Evolutionary conservation across 257 asterid genomes (phyloP).

Genomic region (Misopates orontium): DNA sequence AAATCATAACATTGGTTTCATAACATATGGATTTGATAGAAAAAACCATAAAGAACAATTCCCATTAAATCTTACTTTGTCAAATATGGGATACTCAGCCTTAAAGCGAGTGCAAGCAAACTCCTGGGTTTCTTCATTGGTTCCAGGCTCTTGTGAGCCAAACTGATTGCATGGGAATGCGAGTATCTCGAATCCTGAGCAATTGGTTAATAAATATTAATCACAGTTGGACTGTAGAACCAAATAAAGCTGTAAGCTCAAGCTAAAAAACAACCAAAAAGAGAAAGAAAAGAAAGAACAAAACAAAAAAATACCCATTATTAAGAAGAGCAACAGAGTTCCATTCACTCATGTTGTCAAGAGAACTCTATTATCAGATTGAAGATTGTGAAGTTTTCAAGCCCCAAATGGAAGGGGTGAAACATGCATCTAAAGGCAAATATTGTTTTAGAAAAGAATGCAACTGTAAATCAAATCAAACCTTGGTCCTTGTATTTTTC

Average conservation of each 20-base stretch:
- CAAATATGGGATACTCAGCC: conserved; percentile 88
- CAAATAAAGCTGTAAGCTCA: too few species aligned
- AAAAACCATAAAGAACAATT: too few species aligned
- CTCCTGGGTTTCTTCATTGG: conserved; percentile 70
- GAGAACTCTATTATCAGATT: too few species aligned
- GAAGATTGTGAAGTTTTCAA: too few species aligned
- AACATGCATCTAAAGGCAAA: background rate
- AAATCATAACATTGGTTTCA: too few species aligned
- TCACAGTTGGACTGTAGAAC: background rate
- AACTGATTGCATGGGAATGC: conserved; percentile 99
- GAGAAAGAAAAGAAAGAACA: too few species aligned
- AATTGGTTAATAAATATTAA: background rate
- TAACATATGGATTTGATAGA: too few species aligned
- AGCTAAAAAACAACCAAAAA: too few species aligned
- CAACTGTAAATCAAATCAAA: conserved; percentile 28
- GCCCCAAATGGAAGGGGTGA: too few species aligned
- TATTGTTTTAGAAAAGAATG: background rate
- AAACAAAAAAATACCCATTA: too few species aligned
- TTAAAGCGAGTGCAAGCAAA: conserved; percentile 89
- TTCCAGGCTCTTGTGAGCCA: conserved; percentile 91
- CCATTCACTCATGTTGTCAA: too few species aligned
- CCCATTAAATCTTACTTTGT: conserved; percentile 49
- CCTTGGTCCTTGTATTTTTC: conserved; percentile 80
- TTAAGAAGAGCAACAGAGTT: too few species aligned
- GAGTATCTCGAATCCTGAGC: conserved; percentile 77